These are phyloP conservation scores for Acacia melanoxylon DNA, from an alignment of 306 rosid species.

Conservation along the genomic window DNA sequence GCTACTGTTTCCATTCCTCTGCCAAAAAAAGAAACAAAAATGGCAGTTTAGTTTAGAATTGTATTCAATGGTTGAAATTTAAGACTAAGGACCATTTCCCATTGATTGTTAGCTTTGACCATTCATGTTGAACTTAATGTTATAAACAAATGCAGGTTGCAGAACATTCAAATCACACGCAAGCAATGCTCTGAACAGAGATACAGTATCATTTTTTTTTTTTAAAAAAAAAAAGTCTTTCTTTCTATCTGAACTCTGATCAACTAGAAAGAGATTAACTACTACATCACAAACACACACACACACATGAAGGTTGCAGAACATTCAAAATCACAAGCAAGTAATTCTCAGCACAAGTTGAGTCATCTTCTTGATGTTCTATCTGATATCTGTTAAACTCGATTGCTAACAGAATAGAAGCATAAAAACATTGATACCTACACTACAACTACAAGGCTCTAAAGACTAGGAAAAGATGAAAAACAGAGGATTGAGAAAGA, in stretches of 20 bases:
- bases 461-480: not conserved
- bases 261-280: not conserved
- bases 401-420: not conserved
- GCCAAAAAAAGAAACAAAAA: slow-evolving; percentile 10
- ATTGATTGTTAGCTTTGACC: not conserved
- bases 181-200: not conserved
- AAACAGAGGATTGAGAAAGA: slow-evolving; percentile 2
- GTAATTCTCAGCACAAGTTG: not conserved
- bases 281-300: not conserved
- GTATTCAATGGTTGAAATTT: not conserved
- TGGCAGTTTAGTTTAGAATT: slow-evolving; percentile 13
- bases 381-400: not conserved
- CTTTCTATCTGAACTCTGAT: not conserved
- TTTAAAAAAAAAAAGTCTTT: too few species aligned
- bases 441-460: not conserved
- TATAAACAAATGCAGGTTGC: not conserved
- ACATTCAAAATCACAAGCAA: not conserved
- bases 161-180: slow-evolving; percentile 11
- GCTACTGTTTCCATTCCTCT: slow-evolving; percentile 33
- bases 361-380: not conserved
- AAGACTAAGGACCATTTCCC: not conserved
- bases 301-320: not conserved
- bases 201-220: too few species aligned
- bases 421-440: not conserved
- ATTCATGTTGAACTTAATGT: not conserved